A percentile compares a stretch with the other conserved stretches of the same genome.
Conservation (phyloP, 228 moss, liverwort and hornwort species). For the Sphagnum magellanicum region DNA sequence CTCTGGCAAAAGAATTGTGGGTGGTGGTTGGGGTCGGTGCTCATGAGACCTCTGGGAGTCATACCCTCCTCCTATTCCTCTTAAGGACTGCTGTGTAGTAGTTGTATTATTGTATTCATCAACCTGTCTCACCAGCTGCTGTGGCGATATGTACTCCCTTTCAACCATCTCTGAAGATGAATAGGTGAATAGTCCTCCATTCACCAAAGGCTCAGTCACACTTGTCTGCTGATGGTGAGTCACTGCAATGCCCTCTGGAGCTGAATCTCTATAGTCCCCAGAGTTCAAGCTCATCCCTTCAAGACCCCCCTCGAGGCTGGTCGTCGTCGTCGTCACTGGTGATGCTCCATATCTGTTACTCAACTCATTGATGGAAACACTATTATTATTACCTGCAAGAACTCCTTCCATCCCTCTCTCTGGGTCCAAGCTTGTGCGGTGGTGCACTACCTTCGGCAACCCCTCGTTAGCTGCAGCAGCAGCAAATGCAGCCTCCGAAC, state of each 20-base stretch:
- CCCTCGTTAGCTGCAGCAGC: not conserved
- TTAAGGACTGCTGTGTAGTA: too few species aligned
- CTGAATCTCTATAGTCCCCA: constrained; percentile 43
- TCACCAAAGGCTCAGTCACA: constrained; percentile 10
- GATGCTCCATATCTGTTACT: constrained; percentile 1
- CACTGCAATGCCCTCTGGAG: constrained; percentile 64
- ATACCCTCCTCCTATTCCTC: constrained; percentile 11
- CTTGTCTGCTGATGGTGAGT: constrained; percentile 15
- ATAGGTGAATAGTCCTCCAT: constrained; percentile 15
- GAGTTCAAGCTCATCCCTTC: constrained; percentile 36
- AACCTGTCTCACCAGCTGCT: not conserved
- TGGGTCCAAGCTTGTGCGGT: not conserved
- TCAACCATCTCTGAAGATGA: constrained; percentile 17
- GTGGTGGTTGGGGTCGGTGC: constrained; percentile 30
- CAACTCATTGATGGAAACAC: not conserved
- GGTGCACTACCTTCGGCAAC: not conserved
- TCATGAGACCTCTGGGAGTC: constrained; percentile 21
- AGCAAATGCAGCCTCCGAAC: not conserved
- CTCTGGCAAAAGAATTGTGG: constrained; percentile 68
- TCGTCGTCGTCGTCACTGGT: constrained; percentile 6
- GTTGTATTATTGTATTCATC: too few species aligned
- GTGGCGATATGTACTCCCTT: constrained; percentile 9
- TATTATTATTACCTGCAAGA: constrained; percentile 5
- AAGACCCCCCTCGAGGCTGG: constrained; percentile 17
- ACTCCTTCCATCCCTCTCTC: not conserved